Conservation (phyloP, 164 flowering plant species). For the Vitis labrusca region DNA sequence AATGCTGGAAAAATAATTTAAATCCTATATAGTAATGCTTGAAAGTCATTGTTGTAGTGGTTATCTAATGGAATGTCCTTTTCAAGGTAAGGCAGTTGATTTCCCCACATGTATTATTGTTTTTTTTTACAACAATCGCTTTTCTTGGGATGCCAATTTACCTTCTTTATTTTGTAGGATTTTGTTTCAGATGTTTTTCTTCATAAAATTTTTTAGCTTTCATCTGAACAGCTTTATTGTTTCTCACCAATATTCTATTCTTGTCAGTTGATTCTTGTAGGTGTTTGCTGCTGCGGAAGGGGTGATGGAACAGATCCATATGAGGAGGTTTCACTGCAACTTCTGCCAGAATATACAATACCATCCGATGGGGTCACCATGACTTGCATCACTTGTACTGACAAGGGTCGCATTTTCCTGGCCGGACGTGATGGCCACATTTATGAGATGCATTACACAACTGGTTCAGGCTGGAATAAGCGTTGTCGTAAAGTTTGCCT, state of each 20-base stretch:
- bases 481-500: conserved; percentile 94
- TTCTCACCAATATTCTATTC: conserved; percentile 17
- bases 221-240: neutral
- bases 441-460: conserved; percentile 82
- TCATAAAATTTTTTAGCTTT: neutral
- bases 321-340: conserved; percentile 89
- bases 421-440: conserved; percentile 98
- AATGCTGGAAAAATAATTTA: too few relatives aligned
- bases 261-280: conserved; percentile 82
- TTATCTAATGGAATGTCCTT: too few relatives aligned
- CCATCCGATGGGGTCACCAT: conserved; percentile 97
- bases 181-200: neutral
- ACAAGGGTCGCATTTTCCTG: conserved; percentile 81
- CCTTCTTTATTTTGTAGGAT: neutral
- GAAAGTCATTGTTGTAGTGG: too few relatives aligned
- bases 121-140: too few relatives aligned
- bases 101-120: too few relatives aligned
- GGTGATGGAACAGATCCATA: conserved; percentile 89
- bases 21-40: too few relatives aligned
- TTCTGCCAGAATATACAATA: conserved; percentile 86
- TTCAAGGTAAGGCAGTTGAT: too few relatives aligned
- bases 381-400: conserved; percentile 89
- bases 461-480: conserved; percentile 91
- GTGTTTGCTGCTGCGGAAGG: conserved; percentile 84
- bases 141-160: neutral